Percentiles rank a stretch among this genome's conserved stretches.
phyloP scores from a whole-genome alignment of 768 basidiomycete genomes.

The Russula foetens region DNA sequence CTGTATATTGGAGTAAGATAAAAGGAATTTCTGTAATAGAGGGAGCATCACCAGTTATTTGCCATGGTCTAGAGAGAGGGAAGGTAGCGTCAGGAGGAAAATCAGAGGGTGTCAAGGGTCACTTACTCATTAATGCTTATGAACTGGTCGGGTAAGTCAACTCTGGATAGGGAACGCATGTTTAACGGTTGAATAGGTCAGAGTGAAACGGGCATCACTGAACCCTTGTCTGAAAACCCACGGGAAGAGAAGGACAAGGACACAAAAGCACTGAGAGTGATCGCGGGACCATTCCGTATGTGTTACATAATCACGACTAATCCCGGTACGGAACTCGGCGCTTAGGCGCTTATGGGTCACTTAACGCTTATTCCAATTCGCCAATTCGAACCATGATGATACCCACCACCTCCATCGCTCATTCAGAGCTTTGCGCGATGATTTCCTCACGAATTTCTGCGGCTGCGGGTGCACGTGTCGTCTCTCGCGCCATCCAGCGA shows the following conservation, averaged over 20 bases:
- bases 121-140: not conserved
- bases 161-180: not conserved
- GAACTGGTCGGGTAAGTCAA: not conserved
- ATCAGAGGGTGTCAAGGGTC: not conserved
- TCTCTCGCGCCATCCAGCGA: not conserved
- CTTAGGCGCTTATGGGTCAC: no score
- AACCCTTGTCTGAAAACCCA: no score
- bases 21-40: not conserved
- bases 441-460: not conserved
- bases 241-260: no score
- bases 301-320: no score
- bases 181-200: not conserved
- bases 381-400: no score
- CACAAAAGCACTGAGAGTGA: no score
- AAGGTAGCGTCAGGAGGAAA: not conserved
- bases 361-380: no score
- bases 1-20: conserved; percentile 19
- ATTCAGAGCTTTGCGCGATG: no score
- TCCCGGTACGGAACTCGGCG: not conserved
- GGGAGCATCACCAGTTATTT: conserved; percentile 22
- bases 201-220: no score
- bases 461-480: not conserved
- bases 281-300: no score
- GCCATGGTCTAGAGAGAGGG: conserved; percentile 25
- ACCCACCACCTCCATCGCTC: no score